phyloP scores from a whole-genome alignment of 306 rosid genomes.

The Cucumis melo region DNA sequence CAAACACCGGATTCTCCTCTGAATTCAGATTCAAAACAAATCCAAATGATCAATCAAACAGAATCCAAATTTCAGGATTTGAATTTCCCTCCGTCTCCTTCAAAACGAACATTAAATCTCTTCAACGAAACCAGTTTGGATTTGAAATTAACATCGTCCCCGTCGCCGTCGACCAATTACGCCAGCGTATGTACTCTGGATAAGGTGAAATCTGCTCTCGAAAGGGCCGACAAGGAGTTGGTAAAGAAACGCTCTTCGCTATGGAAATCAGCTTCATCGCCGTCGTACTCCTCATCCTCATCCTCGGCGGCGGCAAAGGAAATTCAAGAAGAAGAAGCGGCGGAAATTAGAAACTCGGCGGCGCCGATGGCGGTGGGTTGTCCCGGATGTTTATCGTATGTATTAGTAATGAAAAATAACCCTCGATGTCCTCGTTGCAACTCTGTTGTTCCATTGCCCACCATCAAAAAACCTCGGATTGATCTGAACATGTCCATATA shows the following conservation, averaged over 20 bases:
- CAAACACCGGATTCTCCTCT: constrained; percentile 20
- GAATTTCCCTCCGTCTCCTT: constrained; percentile 50
- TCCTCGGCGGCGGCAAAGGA: constrained; percentile 43
- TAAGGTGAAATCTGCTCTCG: constrained; percentile 83
- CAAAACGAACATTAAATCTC: constrained; percentile 41
- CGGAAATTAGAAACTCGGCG: constrained; percentile 20
- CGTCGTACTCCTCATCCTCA: constrained; percentile 33
- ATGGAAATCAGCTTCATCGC: constrained; percentile 49
- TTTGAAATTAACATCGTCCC: constrained; percentile 32
- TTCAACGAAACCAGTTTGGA: constrained; percentile 63
- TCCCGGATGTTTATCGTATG: constrained; percentile 86
- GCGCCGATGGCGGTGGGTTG: constrained; percentile 90
- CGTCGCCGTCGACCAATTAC: constrained; percentile 36
- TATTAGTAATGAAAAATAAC: constrained; percentile 67
- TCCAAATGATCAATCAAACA: constrained; percentile 20
- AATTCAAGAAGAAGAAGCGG: constrained; percentile 48
- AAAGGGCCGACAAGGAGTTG: constrained; percentile 90
- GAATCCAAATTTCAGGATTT: constrained; percentile 54
- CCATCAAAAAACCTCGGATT: constrained; percentile 71
- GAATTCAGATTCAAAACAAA: constrained; percentile 19
- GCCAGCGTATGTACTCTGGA: constrained; percentile 89
- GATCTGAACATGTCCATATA: constrained; percentile 67
- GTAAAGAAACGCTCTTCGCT: constrained; percentile 36
- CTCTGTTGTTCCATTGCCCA: constrained; percentile 48
- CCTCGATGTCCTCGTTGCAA: constrained; percentile 89